Conservation (phyloP, 345 rosid genomes). For the Gossypium raimondii region DNA sequence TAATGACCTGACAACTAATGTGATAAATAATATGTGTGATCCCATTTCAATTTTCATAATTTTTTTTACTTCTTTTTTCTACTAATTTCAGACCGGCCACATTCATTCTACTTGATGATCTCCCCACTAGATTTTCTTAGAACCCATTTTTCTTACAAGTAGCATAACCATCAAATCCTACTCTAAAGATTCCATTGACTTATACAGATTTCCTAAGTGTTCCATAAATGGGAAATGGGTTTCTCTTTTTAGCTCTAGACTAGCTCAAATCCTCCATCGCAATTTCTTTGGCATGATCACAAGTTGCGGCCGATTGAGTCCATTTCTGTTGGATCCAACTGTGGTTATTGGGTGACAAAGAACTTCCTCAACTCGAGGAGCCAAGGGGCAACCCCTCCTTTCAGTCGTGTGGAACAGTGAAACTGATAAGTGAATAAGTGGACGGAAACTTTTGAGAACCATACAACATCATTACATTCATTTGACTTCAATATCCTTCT, state of each 20-base stretch:
- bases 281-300: neutral
- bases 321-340: slow-evolving; percentile 16
- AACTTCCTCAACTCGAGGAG: slow-evolving; percentile 44
- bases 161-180: slow-evolving; percentile 2
- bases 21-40: no score
- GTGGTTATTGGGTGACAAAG: neutral
- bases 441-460: neutral
- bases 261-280: slow-evolving; percentile 1
- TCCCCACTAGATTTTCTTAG: neutral
- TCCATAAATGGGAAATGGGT: slow-evolving; percentile 11
- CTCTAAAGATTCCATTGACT: slow-evolving; percentile 25
- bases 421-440: neutral
- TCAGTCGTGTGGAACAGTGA: neutral
- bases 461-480: neutral
- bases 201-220: neutral
- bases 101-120: neutral
- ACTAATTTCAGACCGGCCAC: slow-evolving; percentile 5
- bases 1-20: slow-evolving; percentile 3
- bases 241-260: neutral
- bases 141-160: neutral
- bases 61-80: neutral
- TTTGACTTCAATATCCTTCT: slow-evolving; percentile 3
- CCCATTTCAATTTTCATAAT: no score
- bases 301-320: neutral
- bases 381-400: slow-evolving; percentile 20